phyloP scores from a whole-genome alignment of 2,329 filamentous ascomycete species.

The Thermothelomyces thermophilus region DNA sequence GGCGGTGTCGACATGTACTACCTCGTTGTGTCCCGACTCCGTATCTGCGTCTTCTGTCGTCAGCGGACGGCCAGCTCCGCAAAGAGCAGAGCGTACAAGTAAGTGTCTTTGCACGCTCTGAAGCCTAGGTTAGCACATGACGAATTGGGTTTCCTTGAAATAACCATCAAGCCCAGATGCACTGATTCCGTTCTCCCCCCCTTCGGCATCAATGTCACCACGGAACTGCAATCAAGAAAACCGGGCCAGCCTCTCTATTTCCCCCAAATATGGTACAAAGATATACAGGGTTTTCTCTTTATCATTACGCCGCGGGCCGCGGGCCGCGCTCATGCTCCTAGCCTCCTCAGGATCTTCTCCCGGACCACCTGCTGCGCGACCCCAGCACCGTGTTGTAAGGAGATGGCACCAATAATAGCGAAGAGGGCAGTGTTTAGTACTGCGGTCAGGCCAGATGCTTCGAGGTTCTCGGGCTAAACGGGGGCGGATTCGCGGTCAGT shows the following conservation, averaged over 20 bases:
- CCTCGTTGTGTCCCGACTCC: too few species aligned
- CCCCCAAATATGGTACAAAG: slow-evolving; percentile 23
- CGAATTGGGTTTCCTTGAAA: not conserved
- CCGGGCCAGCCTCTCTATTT: slow-evolving; percentile 19
- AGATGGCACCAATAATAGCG: slow-evolving; percentile 80
- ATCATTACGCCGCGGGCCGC: slow-evolving; percentile 9
- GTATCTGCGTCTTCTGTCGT: too few species aligned
- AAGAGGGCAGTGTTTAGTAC: slow-evolving; percentile 74
- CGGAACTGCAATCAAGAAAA: not conserved
- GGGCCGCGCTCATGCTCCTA: slow-evolving; percentile 23
- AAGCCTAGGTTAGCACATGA: not conserved
- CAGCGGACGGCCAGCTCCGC: too few species aligned
- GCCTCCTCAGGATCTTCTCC: slow-evolving; percentile 61
- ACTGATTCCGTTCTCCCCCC: not conserved
- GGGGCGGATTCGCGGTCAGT: slow-evolving; percentile 7
- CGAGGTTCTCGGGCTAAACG: slow-evolving; percentile 55
- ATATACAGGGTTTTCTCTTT: slow-evolving; percentile 19
- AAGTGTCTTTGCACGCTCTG: not conserved
- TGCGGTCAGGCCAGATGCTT: slow-evolving; percentile 64
- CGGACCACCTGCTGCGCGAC: slow-evolving; percentile 68
- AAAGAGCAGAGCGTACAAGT: too few species aligned
- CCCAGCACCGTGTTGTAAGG: slow-evolving; percentile 78
- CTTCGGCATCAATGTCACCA: not conserved
- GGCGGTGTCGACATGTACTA: too few species aligned
- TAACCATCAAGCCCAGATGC: not conserved